Evolutionary conservation across 78 protist genomes (phyloP).

Genomic region (Dictyostelium brefeldianum): DNA sequence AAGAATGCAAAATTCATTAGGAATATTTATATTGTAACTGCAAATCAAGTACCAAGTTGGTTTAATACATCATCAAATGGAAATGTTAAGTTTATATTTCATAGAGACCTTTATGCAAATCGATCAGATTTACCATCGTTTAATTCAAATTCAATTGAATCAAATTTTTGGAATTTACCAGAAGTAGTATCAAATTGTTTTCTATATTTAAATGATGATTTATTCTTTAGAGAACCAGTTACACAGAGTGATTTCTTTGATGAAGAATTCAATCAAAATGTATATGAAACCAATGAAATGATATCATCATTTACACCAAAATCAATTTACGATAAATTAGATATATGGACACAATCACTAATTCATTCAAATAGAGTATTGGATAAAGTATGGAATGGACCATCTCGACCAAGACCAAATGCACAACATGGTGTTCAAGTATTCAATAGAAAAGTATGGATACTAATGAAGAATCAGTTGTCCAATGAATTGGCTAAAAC

Average conservation of each 20-base stretch:
- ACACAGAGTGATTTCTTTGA: conserved; percentile 2
- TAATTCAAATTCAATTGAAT: conserved; percentile 39
- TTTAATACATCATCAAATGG: conserved; percentile 5
- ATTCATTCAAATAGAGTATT: background rate
- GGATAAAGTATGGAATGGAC: background rate
- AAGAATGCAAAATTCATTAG: conserved; percentile 27
- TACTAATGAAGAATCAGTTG: background rate
- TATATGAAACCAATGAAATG: background rate
- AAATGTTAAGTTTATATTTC: conserved; percentile 42
- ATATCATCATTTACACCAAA: background rate
- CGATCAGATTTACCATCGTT: conserved; percentile 56
- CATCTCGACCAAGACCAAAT: background rate
- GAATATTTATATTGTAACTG: conserved; percentile 23
- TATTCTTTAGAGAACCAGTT: conserved; percentile 3
- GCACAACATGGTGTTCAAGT: conserved; percentile 36
- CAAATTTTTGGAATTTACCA: conserved; percentile 53
- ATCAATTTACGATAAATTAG: background rate
- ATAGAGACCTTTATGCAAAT: conserved; percentile 10
- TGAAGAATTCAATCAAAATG: background rate
- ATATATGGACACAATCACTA: background rate
- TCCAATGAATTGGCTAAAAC: background rate
- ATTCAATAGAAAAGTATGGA: background rate
- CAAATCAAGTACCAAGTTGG: conserved; percentile 26
- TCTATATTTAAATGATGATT: conserved; percentile 53
- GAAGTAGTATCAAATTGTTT: conserved; percentile 52